Evolutionary conservation across 2,329 filamentous ascomycete genomes (phyloP).

Genomic region (Epichloe sp.): DNA sequence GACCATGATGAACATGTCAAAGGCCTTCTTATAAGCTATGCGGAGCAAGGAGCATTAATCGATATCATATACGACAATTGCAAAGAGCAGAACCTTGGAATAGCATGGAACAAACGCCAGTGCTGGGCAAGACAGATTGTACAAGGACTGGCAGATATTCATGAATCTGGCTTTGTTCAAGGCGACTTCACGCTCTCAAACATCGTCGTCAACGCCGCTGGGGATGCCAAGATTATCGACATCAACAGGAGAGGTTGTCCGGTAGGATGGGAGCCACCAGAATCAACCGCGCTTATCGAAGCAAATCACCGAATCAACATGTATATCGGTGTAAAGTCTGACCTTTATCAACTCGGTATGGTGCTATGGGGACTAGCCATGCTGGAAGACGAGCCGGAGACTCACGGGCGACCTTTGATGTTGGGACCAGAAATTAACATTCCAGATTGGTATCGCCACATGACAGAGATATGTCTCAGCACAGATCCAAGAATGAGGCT

Average conservation of each 20-base stretch:
- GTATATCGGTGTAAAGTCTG: slow-evolving; percentile 97
- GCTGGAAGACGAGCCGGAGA: slow-evolving; percentile 81
- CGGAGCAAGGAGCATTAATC: slow-evolving; percentile 74
- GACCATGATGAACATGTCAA: slow-evolving; percentile 76
- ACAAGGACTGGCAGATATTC: slow-evolving; percentile 77
- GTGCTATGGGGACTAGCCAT: slow-evolving; percentile 85
- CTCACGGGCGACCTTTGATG: slow-evolving; percentile 55
- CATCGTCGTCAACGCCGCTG: slow-evolving; percentile 76
- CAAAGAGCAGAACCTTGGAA: slow-evolving; percentile 39
- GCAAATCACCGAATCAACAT: slow-evolving; percentile 85
- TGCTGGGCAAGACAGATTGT: slow-evolving; percentile 89
- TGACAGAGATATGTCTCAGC: slow-evolving; percentile 67
- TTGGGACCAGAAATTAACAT: slow-evolving; percentile 47
- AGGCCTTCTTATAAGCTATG: slow-evolving; percentile 79
- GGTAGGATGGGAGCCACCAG: slow-evolving; percentile 93
- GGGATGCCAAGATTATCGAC: slow-evolving; percentile 92
- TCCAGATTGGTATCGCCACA: slow-evolving; percentile 64
- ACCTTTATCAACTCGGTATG: slow-evolving; percentile 94
- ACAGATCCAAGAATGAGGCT: slow-evolving; percentile 58
- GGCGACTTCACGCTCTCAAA: slow-evolving; percentile 96
- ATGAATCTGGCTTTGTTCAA: slow-evolving; percentile 92
- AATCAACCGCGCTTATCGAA: slow-evolving; percentile 73
- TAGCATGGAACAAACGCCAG: slow-evolving; percentile 61
- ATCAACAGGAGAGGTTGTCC: slow-evolving; percentile 97
- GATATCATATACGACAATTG: slow-evolving; percentile 76